Base-by-base conservation (phyloP, 2,329 filamentous ascomycete species). In the Microcyclospora tardicrescens region DNA sequence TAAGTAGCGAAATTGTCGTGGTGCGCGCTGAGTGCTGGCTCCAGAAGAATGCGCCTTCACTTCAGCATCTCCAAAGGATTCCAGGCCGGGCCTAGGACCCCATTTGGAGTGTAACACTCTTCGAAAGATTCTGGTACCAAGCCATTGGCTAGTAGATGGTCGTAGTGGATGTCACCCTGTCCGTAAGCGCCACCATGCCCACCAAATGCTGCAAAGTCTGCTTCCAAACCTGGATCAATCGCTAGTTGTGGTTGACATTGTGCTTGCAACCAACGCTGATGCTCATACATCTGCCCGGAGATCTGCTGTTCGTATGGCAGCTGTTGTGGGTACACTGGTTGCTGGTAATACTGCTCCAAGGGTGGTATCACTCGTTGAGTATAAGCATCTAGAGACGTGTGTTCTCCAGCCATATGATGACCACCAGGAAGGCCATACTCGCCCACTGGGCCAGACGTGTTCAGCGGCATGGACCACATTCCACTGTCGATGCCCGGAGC, bases 391-490 rank as follows among this genome's bases (percentile, higher is more conserved):
- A 8, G 19, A 8, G 19, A 24, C 5, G 5, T 24, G 19, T 56
- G 50, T 14, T 58, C 53, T 2, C 39, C 38, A 10, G 16, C 38
- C 27, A 42, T 39, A 10, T 38, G 42, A 34, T 53, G 52, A n/a
- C 51, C 49, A 12, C 54, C 50, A 4, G 55, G 55, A n/a, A 58
- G 36, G n/a, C 55, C 55, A 36, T 51, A 55, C 6, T 47, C 51
- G 31, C 54, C 55, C 14, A 57, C 44, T 0, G 50, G 47, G n/a
- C 33, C 44, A 3, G 55, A 53, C 3, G 54, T 55, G 3, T 32
- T 10, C 8, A 24, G 19, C 19, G 19, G 19, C 19, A 24, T 24
- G 8, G 19, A 24, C 5, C 8, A 24, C 12, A 15, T 5, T n/a
- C 30, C 14, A 15, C 12, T 15, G 4, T 15, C 30, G 30, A 32